Evolutionary conservation across 2,329 filamentous ascomycete genomes (phyloP).

Genomic region (Cladophialophora psammophila): DNA sequence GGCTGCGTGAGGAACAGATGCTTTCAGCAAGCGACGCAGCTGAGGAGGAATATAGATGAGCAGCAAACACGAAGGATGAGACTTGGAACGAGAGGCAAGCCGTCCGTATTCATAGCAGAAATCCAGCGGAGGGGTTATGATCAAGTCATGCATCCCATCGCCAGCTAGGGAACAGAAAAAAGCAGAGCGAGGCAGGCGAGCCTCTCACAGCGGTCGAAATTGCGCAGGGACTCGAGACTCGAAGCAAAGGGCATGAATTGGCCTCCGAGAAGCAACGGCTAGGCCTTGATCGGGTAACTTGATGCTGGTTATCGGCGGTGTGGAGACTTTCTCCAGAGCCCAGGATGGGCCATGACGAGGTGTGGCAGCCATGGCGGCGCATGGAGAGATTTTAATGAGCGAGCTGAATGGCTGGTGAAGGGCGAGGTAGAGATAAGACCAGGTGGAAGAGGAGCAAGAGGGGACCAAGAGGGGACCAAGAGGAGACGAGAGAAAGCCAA

Average conservation of each 20-base stretch:
- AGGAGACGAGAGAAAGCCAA: constrained; percentile 3
- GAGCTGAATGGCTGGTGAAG: constrained; percentile 30
- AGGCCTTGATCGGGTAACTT: constrained; percentile 30
- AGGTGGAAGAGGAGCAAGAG: constrained; percentile 12
- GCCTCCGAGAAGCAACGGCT: constrained; percentile 2
- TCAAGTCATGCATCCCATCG: constrained; percentile 27
- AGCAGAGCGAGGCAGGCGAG: constrained; percentile 11
- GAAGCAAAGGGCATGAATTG: constrained; percentile 14
- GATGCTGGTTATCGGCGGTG: constrained; percentile 29
- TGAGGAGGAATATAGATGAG: not conserved
- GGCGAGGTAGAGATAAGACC: constrained; percentile 35
- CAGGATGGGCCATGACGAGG: constrained; percentile 7
- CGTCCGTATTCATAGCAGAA: constrained; percentile 21
- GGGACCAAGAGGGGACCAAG: not conserved
- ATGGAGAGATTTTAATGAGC: constrained; percentile 8
- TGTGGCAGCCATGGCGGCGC: not conserved
- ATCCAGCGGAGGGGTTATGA: constrained; percentile 9
- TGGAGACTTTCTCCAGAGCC: constrained; percentile 23
- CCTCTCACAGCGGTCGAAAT: constrained; percentile 13
- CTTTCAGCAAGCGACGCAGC: constrained; percentile 3
- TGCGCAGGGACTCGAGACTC: not conserved
- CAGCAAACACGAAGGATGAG: not conserved
- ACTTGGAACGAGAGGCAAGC: constrained; percentile 6
- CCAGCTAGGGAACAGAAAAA: constrained; percentile 21
- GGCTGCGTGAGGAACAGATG: not conserved